A percentile compares a stretch with the other conserved stretches of the same genome.
phyloP scores from a whole-genome alignment of 2,329 filamentous ascomycete species.

The Emmonsia crescens region DNA sequence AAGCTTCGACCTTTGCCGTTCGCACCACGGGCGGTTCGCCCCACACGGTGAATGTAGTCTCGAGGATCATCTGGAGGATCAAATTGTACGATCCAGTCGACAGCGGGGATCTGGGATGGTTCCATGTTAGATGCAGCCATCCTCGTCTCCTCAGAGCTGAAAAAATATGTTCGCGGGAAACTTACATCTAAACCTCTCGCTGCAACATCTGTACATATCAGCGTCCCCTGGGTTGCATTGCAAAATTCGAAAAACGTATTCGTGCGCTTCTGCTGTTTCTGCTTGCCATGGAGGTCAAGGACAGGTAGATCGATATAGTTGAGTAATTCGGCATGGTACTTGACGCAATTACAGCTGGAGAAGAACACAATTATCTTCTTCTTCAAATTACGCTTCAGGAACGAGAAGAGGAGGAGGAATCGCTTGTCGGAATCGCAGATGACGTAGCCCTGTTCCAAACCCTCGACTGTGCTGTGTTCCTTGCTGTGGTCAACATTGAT shows the following conservation, averaged over 20 bases:
- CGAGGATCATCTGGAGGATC: slow-evolving; percentile 85
- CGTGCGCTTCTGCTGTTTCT: slow-evolving; percentile 98
- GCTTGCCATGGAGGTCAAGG: slow-evolving; percentile 80
- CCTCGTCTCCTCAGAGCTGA: not conserved
- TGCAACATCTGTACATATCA: slow-evolving; percentile 95
- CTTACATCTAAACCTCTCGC: slow-evolving; percentile 79
- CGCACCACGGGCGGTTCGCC: slow-evolving; percentile 78
- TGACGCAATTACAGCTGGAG: slow-evolving; percentile 82
- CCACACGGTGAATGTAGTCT: slow-evolving; percentile 92
- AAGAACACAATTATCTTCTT: slow-evolving; percentile 99
- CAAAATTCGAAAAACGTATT: slow-evolving; percentile 97
- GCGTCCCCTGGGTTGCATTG: slow-evolving; percentile 69
- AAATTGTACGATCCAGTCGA: slow-evolving; percentile 95
- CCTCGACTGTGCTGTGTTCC: slow-evolving; percentile 83
- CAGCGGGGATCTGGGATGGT: slow-evolving; percentile 62
- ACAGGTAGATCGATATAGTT: slow-evolving; percentile 96
- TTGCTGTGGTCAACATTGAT: slow-evolving; percentile 92
- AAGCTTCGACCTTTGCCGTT: slow-evolving; percentile 77
- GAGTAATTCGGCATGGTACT: slow-evolving; percentile 88
- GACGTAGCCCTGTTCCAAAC: slow-evolving; percentile 91
- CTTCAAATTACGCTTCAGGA: slow-evolving; percentile 81
- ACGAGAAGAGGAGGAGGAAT: slow-evolving; percentile 87
- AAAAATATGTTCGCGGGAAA: slow-evolving; percentile 7
- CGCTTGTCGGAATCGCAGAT: slow-evolving; percentile 88
- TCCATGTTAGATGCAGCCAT: not conserved